Evolutionary conservation across 768 basidiomycete genomes (phyloP).

Genomic region (Tulasnella sp.): DNA sequence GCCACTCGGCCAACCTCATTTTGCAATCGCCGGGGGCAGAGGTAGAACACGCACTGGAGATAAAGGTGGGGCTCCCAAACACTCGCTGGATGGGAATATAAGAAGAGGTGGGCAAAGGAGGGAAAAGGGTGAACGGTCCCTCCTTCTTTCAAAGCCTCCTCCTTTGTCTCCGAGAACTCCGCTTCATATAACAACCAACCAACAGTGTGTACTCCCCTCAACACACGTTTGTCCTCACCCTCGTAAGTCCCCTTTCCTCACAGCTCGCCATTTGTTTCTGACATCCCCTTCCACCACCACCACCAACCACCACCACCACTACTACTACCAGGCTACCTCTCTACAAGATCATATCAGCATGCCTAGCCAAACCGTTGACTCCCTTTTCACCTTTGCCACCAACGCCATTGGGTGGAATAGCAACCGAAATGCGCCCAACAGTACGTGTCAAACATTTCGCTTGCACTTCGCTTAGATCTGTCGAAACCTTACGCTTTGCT

Average conservation of each 20-base stretch:
- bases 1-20: background rate
- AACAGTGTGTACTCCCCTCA: background rate
- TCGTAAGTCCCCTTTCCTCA: background rate
- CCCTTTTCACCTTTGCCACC: background rate
- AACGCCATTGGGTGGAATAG: background rate
- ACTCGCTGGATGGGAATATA: background rate
- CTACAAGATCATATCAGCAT: background rate
- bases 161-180: background rate
- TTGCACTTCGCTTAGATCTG: background rate
- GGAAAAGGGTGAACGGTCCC: background rate
- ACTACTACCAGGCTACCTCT: background rate
- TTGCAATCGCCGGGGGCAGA: background rate
- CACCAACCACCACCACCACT: background rate
- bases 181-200: background rate
- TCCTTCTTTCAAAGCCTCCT: background rate
- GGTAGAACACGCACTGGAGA: background rate
- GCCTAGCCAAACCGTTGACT: background rate
- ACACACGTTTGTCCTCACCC: background rate
- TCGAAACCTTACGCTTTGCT: background rate
- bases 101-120: background rate
- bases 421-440: background rate
- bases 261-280: too few relatives aligned
- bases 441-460: background rate
- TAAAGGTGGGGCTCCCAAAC: background rate
- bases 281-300: background rate